Evolutionary conservation across 495 filamentous ascomycete genomes (phyloP).

Genomic region (Sabuloglossum arenarium): DNA sequence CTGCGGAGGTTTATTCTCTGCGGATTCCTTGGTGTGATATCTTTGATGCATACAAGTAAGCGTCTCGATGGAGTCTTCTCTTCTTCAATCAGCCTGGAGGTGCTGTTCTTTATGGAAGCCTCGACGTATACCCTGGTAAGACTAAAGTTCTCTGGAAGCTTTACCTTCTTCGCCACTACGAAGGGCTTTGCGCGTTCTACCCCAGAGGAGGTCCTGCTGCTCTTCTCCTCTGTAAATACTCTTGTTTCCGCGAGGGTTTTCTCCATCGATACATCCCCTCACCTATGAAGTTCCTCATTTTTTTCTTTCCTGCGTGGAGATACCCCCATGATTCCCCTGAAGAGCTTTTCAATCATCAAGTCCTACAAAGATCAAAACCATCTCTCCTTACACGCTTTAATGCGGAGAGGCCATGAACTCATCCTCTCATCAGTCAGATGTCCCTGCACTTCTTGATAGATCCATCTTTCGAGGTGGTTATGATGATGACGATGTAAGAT

Average conservation of each 20-base stretch:
- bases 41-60: not conserved
- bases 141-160: not conserved
- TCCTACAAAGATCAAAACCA: not conserved
- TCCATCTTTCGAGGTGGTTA: not conserved
- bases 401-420: not conserved
- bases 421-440: not conserved
- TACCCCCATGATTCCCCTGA: not conserved
- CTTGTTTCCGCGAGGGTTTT: not conserved
- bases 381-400: not conserved
- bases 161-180: not conserved
- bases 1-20: no score
- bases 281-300: not conserved
- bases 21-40: not conserved
- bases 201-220: not conserved
- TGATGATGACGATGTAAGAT: not conserved
- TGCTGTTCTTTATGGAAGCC: not conserved
- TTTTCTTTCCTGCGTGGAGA: not conserved
- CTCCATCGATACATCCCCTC: not conserved
- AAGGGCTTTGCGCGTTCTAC: not conserved
- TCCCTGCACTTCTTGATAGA: not conserved
- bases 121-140: not conserved
- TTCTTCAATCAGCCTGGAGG: not conserved
- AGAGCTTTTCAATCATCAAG: not conserved
- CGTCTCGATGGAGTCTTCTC: not conserved
- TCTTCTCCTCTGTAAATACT: not conserved